Conservation (phyloP, 345 rosid genomes). For the Ceriops decandra region DNA sequence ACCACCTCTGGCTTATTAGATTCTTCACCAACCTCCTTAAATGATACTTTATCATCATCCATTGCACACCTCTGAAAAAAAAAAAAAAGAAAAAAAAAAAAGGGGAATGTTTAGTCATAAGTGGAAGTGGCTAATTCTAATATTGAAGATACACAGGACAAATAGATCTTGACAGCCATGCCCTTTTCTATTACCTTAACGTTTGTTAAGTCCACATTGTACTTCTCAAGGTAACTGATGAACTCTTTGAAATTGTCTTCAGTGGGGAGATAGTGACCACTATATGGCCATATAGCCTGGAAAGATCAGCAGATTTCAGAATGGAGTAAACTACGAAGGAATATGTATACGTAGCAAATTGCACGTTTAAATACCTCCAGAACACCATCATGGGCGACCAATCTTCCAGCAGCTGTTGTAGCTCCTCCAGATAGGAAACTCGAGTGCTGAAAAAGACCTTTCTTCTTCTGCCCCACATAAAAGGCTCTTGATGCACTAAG, state of each 20-base stretch:
- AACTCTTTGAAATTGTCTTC: slow-evolving; percentile 27
- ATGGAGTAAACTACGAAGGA: background rate
- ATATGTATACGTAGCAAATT: no score
- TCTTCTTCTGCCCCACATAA: slow-evolving; percentile 28
- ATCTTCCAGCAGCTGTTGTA: slow-evolving; percentile 28
- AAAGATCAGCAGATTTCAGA: background rate
- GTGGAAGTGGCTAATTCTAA: no score
- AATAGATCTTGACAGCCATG: no score
- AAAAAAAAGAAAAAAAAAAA: background rate
- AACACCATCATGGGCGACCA: slow-evolving; percentile 24
- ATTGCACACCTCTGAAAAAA: slow-evolving; percentile 16
- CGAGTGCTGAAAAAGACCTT: slow-evolving; percentile 29
- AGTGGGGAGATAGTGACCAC: slow-evolving; percentile 31
- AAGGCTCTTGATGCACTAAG: slow-evolving; percentile 56
- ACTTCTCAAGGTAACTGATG: slow-evolving; percentile 26
- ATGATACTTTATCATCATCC: slow-evolving; percentile 22
- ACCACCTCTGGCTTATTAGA: slow-evolving; percentile 14
- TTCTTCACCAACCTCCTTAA: slow-evolving; percentile 22
- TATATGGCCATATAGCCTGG: slow-evolving; percentile 31
- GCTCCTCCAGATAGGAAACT: slow-evolving; percentile 50
- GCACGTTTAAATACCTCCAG: slow-evolving; percentile 13
- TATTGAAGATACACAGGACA: no score
- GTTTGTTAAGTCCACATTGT: slow-evolving; percentile 20
- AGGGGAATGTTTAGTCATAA: background rate
- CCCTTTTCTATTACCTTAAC: slow-evolving; percentile 20